These are phyloP conservation scores for Fusarium tupiense DNA, from an alignment of 2,329 filamentous ascomycete species.

Conservation along the genomic window DNA sequence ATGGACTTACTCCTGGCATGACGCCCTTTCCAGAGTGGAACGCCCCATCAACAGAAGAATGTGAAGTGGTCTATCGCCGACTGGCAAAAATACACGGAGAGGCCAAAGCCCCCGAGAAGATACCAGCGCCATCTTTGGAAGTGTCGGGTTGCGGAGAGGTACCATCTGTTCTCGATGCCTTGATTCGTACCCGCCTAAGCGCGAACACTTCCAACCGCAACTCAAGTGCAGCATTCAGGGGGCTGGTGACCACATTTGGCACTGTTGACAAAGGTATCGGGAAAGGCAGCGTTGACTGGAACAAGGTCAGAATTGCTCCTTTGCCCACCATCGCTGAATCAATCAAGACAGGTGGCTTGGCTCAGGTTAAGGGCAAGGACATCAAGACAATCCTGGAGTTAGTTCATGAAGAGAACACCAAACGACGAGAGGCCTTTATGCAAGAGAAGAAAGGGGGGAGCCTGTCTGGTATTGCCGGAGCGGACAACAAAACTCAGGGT, in stretches of 20 bases:
- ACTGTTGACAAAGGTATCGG: slow-evolving; percentile 39
- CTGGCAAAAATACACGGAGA: slow-evolving; percentile 40
- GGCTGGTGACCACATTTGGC: slow-evolving; percentile 39
- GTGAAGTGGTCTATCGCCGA: slow-evolving; percentile 36
- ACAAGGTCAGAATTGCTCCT: slow-evolving; percentile 39
- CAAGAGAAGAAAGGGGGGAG: slow-evolving; percentile 35
- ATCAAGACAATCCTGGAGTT: slow-evolving; percentile 42
- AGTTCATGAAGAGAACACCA: slow-evolving; percentile 40
- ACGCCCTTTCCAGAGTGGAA: slow-evolving; percentile 42
- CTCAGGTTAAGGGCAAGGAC: slow-evolving; percentile 41
- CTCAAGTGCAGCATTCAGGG: slow-evolving; percentile 42
- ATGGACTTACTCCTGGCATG: slow-evolving; percentile 42
- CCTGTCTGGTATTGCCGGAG: slow-evolving; percentile 22
- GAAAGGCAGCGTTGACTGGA: slow-evolving; percentile 42
- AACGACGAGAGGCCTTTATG: slow-evolving; percentile 37
- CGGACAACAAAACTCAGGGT: slow-evolving; percentile 38
- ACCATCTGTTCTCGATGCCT: slow-evolving; percentile 40
- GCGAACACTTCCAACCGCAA: slow-evolving; percentile 42
- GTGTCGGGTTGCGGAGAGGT: slow-evolving; percentile 44
- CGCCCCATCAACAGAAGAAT: slow-evolving; percentile 34
- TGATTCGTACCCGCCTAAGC: slow-evolving; percentile 42
- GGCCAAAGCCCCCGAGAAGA: slow-evolving; percentile 39
- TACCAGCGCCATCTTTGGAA: slow-evolving; percentile 42
- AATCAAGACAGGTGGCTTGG: slow-evolving; percentile 63
- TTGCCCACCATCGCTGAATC: slow-evolving; percentile 64